Evolutionary conservation across 73 alveolate species (phyloP).

Genomic region (Paramecium primaurelia): DNA sequence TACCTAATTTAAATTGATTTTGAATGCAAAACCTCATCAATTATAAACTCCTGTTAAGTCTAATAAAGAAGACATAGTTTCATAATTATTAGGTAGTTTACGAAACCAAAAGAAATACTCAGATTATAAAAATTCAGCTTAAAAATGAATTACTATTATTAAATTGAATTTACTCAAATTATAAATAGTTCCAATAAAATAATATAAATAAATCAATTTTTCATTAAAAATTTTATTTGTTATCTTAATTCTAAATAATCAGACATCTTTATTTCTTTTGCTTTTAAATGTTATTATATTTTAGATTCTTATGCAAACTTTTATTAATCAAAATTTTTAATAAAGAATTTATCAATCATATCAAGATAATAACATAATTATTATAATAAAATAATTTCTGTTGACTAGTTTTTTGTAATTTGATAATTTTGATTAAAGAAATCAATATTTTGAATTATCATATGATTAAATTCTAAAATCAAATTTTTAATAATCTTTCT

Average conservation of each 20-base stretch:
- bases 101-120: background rate
- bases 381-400: background rate
- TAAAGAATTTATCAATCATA: background rate
- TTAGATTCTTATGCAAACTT: background rate
- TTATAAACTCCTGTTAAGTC: constrained; percentile 4
- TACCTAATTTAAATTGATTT: background rate
- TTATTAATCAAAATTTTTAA: background rate
- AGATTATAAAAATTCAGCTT: background rate
- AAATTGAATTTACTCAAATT: background rate
- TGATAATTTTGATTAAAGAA: background rate
- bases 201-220: background rate
- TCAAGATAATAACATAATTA: background rate
- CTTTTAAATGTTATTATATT: background rate
- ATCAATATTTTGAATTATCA: background rate
- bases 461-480: background rate
- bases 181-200: background rate
- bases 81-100: constrained; percentile 32
- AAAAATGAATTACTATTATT: background rate
- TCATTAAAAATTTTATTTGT: background rate
- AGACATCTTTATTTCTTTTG: background rate
- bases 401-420: background rate
- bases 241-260: background rate
- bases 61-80: background rate
- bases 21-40: background rate
- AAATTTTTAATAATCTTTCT: background rate